These are phyloP conservation scores for Kluyveromyces nonfermentans DNA, from an alignment of 805 yeast genomes.

Conservation along the genomic window DNA sequence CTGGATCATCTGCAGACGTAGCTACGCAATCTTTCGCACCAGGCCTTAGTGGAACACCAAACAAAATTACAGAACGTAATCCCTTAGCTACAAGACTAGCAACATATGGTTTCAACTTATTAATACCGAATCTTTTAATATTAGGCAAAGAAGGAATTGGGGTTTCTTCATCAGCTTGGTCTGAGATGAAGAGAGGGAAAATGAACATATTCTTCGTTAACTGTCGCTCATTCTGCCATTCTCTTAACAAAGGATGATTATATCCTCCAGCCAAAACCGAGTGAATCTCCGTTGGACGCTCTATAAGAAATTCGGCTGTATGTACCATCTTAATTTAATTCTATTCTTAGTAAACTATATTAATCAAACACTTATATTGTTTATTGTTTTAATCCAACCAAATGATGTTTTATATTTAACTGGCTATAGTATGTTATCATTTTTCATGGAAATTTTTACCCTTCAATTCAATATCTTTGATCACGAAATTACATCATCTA, in stretches of 20 bases:
- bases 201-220: constrained; percentile 83
- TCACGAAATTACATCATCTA: too few relatives aligned
- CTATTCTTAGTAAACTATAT: too few relatives aligned
- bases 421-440: too few relatives aligned
- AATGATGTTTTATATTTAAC: too few relatives aligned
- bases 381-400: too few relatives aligned
- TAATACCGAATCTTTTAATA: constrained; percentile 79
- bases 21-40: constrained; percentile 76
- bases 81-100: constrained; percentile 68
- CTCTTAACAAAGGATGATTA: constrained; percentile 78
- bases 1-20: constrained; percentile 88
- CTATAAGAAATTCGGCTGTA: constrained; percentile 58
- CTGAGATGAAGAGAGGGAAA: constrained; percentile 83
- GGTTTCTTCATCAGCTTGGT: constrained; percentile 69
- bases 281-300: constrained; percentile 50
- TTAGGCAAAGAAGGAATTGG: constrained; percentile 74
- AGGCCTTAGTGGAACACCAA: constrained; percentile 78
- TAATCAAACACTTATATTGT: too few relatives aligned
- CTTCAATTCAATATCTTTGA: too few relatives aligned
- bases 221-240: constrained; percentile 86
- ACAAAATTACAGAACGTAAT: constrained; percentile 72
- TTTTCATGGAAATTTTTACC: too few relatives aligned
- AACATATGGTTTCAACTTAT: constrained; percentile 67
- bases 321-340: constrained; percentile 34
- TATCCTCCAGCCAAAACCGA: constrained; percentile 90